Evolutionary conservation across 768 basidiomycete genomes (phyloP).

Genomic region (Suillus bovinus): DNA sequence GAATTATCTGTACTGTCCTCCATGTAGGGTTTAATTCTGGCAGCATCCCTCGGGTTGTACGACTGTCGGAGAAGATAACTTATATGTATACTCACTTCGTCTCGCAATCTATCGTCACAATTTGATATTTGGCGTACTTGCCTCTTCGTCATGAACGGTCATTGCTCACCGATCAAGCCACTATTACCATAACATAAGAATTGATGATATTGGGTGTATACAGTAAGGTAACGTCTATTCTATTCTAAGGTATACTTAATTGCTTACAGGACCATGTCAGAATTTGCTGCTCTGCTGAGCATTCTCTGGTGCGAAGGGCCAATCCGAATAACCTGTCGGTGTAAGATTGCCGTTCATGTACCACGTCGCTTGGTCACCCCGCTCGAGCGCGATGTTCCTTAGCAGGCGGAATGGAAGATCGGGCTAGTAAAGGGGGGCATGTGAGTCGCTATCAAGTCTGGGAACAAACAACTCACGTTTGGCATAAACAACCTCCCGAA

Average conservation of each 20-base stretch:
- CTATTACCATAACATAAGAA: too few species aligned
- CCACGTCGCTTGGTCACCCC: conserved; percentile 20
- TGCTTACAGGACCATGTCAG: not conserved
- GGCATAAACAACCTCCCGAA: conserved; percentile 40
- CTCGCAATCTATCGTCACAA: too few species aligned
- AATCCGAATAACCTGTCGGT: conserved; percentile 32
- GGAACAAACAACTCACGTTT: conserved; percentile 33
- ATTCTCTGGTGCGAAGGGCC: conserved; percentile 22
- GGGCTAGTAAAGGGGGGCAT: conserved; percentile 18
- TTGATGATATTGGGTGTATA: not conserved
- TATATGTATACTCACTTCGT: too few species aligned
- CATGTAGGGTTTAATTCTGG: too few species aligned
- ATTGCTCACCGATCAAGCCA: too few species aligned
- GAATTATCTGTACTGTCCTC: too few species aligned
- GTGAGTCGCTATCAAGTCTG: not conserved
- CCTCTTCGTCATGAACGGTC: too few species aligned
- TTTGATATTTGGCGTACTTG: too few species aligned
- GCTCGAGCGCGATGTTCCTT: conserved; percentile 21
- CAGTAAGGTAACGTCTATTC: not conserved
- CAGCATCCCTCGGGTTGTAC: too few species aligned
- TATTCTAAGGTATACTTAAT: not conserved
- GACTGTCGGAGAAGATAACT: too few species aligned
- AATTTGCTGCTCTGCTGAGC: not conserved
- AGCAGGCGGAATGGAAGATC: conserved; percentile 33
- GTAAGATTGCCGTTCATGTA: conserved; percentile 24